Evolutionary conservation across 176 grass and related monocot species (phyloP).

Genomic region (Bolboschoenus planiculmis): DNA sequence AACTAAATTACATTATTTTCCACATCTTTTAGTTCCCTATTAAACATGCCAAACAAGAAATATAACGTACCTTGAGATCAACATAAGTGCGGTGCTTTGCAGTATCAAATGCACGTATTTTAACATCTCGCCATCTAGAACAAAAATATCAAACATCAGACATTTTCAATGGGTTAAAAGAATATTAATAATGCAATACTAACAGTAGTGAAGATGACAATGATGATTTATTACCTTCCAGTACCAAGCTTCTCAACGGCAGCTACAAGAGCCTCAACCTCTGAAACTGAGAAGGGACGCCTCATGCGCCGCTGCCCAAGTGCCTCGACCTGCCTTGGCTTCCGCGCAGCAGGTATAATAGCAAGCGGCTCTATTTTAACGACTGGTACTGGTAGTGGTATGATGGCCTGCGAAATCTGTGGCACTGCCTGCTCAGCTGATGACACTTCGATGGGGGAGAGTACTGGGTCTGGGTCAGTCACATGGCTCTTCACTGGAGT

Average conservation of each 20-base stretch:
- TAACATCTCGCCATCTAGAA: conserved; percentile 75
- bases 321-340: conserved; percentile 25
- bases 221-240: conserved; percentile 49
- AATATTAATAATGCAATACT: neutral
- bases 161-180: neutral
- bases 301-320: conserved; percentile 51
- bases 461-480: conserved; percentile 38
- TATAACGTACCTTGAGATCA: conserved; percentile 71
- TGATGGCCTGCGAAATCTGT: conserved; percentile 34
- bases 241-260: conserved; percentile 74
- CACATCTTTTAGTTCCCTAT: neutral
- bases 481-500: conserved; percentile 35
- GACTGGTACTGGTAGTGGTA: conserved; percentile 20
- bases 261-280: conserved; percentile 63
- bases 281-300: conserved; percentile 60
- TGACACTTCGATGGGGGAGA: conserved; percentile 28
- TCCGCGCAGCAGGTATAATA: conserved; percentile 29
- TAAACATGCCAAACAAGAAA: neutral
- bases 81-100: conserved; percentile 78
- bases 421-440: conserved; percentile 27
- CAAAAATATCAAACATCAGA: neutral
- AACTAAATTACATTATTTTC: neutral
- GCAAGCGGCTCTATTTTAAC: conserved; percentile 31
- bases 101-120: conserved; percentile 53
- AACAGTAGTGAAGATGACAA: neutral